phyloP scores from a whole-genome alignment of 179 eudicot genomes.

The Carnegiea gigantea region DNA sequence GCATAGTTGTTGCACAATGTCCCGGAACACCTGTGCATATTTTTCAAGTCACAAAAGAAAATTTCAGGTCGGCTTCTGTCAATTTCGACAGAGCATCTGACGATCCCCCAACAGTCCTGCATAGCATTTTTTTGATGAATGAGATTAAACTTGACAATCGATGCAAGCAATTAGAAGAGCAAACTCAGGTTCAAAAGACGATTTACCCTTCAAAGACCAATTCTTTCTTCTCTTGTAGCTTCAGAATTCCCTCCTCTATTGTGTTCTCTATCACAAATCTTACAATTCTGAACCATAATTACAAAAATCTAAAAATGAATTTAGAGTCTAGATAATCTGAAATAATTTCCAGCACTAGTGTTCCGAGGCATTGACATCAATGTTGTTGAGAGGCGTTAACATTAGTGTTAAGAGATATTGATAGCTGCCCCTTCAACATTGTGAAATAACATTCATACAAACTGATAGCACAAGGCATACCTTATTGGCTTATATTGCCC shows the following conservation, averaged over 20 bases:
- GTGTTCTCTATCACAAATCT: constrained; percentile 86
- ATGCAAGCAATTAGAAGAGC: neutral
- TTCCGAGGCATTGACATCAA: too few relatives aligned
- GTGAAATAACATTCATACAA: neutral
- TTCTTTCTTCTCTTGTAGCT: constrained; percentile 95
- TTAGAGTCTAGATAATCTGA: too few relatives aligned
- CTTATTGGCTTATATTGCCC: constrained; percentile 96
- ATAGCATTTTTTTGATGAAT: neutral
- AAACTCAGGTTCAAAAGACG: neutral
- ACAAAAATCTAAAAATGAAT: neutral
- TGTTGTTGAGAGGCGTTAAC: too few relatives aligned
- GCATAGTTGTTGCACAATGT: too few relatives aligned
- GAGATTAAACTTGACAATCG: neutral
- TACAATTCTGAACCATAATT: constrained; percentile 45
- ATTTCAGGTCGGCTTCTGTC: constrained; percentile 81
- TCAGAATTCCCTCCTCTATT: constrained; percentile 89
- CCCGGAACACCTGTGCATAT: neutral
- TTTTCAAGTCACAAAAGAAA: constrained; percentile 53
- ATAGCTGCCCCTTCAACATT: too few relatives aligned
- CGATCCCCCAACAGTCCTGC: constrained; percentile 94
- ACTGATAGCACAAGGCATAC: constrained; percentile 25
- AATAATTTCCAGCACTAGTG: neutral
- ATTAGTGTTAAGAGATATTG: too few relatives aligned
- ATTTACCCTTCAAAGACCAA: constrained; percentile 93
- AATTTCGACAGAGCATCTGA: constrained; percentile 77